Percentiles rank a stretch among this genome's conserved stretches.
Conservation (phyloP, 139 green algal species). For the Tetraselmis chui region DNA sequence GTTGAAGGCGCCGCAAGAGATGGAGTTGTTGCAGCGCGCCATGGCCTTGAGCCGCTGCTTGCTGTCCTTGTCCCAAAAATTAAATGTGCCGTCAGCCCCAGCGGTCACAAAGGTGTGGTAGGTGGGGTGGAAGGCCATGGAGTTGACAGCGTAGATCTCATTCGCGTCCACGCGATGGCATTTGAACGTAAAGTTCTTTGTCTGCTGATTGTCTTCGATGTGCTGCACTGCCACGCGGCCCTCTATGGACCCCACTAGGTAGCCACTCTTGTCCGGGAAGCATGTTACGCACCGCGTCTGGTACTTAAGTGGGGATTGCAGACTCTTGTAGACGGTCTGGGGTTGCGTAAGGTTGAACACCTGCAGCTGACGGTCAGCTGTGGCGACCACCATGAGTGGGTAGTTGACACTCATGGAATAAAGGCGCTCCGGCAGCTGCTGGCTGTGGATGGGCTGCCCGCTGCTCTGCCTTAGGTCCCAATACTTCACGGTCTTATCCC, state of each 20-base stretch:
- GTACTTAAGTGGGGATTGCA: conserved; percentile 90
- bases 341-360: conserved; percentile 65
- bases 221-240: conserved; percentile 95
- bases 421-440: conserved; percentile 74
- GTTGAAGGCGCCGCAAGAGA: conserved; percentile 83
- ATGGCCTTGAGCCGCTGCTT: conserved; percentile 96
- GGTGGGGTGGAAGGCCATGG: conserved; percentile 84
- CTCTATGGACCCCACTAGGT: conserved; percentile 86
- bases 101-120: conserved; percentile 88
- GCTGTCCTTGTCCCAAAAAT: conserved; percentile 98
- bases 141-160: conserved; percentile 95
- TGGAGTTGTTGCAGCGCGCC: conserved; percentile 61
- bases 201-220: conserved; percentile 79
- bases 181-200: conserved; percentile 69
- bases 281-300: conserved; percentile 85
- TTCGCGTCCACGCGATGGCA: conserved; percentile 71
- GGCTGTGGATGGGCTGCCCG: conserved; percentile 46
- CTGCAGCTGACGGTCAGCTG: conserved; percentile 65
- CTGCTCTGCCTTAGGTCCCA: conserved; percentile 66
- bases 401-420: conserved; percentile 79
- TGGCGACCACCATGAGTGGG: conserved; percentile 67
- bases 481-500: conserved; percentile 71
- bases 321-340: conserved; percentile 66
- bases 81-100: conserved; percentile 87
- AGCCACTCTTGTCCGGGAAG: conserved; percentile 88